Base-by-base conservation (phyloP, 2,329 filamentous ascomycete species). In the Amylocarpus encephaloides region DNA sequence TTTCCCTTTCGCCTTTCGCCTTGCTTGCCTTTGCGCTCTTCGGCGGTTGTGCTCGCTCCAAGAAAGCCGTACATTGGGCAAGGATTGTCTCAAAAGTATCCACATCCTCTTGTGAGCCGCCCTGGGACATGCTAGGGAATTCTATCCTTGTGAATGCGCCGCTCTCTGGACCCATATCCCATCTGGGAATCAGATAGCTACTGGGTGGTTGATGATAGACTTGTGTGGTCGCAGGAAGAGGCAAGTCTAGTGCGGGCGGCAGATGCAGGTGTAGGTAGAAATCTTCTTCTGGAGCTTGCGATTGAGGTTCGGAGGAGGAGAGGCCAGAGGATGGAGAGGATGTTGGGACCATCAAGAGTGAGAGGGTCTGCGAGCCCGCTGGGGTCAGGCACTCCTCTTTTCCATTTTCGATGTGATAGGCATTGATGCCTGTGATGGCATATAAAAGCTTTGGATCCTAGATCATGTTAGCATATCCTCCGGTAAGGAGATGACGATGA, bases 21-120 rank as follows among this genome's bases (percentile, higher is more conserved):
- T 50, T 54, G 9, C 51, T 46, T 18, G 61, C 51, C 10, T 57
- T 55, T 12, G 59, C 54, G 32, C 52, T 52, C 46, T 54, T 59
- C 19, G 64, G 65, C 6, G 87, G 82, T 36, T 83, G 75, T 9
- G 88, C 85, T 40, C 90, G 82, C 68, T 97, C 92, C 4, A 95
- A 79, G 67, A 98, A 97, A 1, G 92, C 88, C 2, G 92, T 97
- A 69, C 92, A 97, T 70, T 97, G 90, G n/a, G 92, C 92, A 45
- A 97, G 77, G 57, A 97, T 97, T 2, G 92, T 96, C 73, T 97
- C 92, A 64, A 96, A 97, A 0, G 92, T 97, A 66, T 96, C 90
- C 38, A 95, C 77, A 67, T 96, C 92, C 66, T 97, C 91, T 67
- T 96, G 90, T 7, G 87, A 79, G 22, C 87, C 85, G 32, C 87